Conservation (phyloP, 2,329 filamentous ascomycete genomes). For the Fusarium haematococcum region DNA sequence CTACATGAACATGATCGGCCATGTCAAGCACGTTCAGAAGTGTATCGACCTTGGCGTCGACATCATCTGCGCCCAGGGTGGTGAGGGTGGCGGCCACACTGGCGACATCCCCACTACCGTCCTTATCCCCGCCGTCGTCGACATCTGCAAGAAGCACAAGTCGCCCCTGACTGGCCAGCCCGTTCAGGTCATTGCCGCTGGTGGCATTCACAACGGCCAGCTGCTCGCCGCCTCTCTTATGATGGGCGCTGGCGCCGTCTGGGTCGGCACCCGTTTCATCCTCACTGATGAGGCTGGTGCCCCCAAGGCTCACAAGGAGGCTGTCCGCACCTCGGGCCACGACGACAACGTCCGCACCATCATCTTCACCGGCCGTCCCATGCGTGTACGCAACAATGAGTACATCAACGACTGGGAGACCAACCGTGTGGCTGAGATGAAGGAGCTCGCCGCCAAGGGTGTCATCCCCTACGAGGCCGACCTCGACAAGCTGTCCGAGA, state of each 20-base stretch:
- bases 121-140: slow-evolving; percentile 91
- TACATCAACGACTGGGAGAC: slow-evolving; percentile 98
- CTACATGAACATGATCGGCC: slow-evolving; percentile 99
- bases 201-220: slow-evolving; percentile 93
- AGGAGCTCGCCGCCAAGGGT: slow-evolving; percentile 89
- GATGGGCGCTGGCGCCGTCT: slow-evolving; percentile 92
- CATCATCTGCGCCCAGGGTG: slow-evolving; percentile 98
- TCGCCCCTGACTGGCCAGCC: slow-evolving; percentile 87
- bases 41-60: slow-evolving; percentile 92
- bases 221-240: slow-evolving; percentile 90
- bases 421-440: slow-evolving; percentile 90
- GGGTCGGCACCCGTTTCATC: slow-evolving; percentile 97
- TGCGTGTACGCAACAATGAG: slow-evolving; percentile 91
- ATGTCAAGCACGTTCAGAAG: slow-evolving; percentile 99
- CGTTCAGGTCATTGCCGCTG: slow-evolving; percentile 92
- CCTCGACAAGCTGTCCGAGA: slow-evolving; percentile 79
- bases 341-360: slow-evolving; percentile 97
- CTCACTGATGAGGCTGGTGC: slow-evolving; percentile 94
- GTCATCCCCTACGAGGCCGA: slow-evolving; percentile 94
- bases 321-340: slow-evolving; percentile 89
- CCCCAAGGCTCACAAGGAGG: slow-evolving; percentile 93
- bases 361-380: slow-evolving; percentile 96
- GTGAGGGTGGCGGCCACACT: slow-evolving; percentile 96
- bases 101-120: slow-evolving; percentile 93
- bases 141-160: slow-evolving; percentile 82